phyloP scores from a whole-genome alignment of 1,284 basidiomycete genomes.

The Ceraceosorus guamensis region DNA sequence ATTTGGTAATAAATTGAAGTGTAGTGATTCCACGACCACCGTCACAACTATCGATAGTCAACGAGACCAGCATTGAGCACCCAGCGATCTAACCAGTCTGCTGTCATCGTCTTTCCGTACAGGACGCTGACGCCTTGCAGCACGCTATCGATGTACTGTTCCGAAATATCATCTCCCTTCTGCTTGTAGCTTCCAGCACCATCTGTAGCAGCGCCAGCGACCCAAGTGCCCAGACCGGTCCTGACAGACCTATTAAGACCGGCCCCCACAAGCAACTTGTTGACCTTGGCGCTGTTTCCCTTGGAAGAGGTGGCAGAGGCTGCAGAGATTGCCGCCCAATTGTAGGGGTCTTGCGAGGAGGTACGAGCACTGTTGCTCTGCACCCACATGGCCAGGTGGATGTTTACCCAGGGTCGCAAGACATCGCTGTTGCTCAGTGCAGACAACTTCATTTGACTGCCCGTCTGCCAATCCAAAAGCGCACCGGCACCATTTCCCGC shows the following conservation, averaged over 20 bases:
- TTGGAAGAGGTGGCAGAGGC: conserved; percentile 11
- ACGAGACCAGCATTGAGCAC: conserved; percentile 34
- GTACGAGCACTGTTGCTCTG: conserved; percentile 40
- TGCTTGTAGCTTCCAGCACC: conserved; percentile 28
- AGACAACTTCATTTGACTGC: conserved; percentile 17
- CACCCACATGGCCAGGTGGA: conserved; percentile 43
- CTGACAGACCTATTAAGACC: conserved; percentile 11
- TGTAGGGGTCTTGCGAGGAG: conserved; percentile 31
- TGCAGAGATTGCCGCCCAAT: conserved; percentile 23
- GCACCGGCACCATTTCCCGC: conserved; percentile 15
- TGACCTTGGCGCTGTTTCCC: background rate
- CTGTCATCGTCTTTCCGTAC: conserved; percentile 19
- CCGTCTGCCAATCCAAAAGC: conserved; percentile 33
- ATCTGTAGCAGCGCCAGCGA: conserved; percentile 37
- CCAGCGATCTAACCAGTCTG: conserved; percentile 24
- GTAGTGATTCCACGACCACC: too few relatives aligned
- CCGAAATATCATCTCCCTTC: conserved; percentile 35
- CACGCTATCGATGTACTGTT: conserved; percentile 34
- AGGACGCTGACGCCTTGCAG: conserved; percentile 24
- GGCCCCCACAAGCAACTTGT: conserved; percentile 7
- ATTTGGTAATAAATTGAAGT: too few relatives aligned
- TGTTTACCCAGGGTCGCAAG: conserved; percentile 43
- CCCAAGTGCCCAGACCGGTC: conserved; percentile 41
- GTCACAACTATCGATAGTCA: conserved; percentile 21
- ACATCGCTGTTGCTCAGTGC: conserved; percentile 27